These are phyloP conservation scores for Xylaria digitata DNA, from an alignment of 2,329 filamentous ascomycete species.

Conservation along the genomic window DNA sequence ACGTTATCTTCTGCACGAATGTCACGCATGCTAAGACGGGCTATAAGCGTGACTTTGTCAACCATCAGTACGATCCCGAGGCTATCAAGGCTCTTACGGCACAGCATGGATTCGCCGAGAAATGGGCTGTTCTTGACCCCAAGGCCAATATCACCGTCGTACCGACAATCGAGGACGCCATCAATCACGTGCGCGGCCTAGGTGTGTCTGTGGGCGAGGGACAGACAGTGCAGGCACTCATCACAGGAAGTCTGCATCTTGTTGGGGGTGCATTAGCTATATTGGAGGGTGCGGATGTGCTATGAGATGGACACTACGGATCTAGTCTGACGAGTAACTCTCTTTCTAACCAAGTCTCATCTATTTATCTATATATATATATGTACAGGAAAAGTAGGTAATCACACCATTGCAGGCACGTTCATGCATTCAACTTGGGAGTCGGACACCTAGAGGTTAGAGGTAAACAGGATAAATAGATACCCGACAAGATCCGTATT, in stretches of 20 bases:
- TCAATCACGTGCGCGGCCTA: constrained; percentile 59
- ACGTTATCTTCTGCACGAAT: constrained; percentile 87
- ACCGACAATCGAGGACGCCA: constrained; percentile 66
- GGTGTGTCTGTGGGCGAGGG: constrained; percentile 48
- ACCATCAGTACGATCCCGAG: constrained; percentile 63
- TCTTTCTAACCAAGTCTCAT: not conserved
- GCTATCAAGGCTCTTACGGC: constrained; percentile 64
- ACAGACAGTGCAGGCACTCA: constrained; percentile 59
- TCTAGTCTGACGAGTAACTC: not conserved
- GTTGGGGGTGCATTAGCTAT: constrained; percentile 66
- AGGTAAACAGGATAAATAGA: constrained; percentile 30
- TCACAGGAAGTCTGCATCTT: constrained; percentile 73
- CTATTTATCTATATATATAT: not conserved
- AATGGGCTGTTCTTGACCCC: constrained; percentile 62
- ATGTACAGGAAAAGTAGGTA: constrained; percentile 1
- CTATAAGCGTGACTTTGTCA: constrained; percentile 69
- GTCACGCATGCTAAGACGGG: constrained; percentile 64
- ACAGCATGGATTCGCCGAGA: constrained; percentile 64
- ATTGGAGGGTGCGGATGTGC: constrained; percentile 59
- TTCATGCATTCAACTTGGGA: constrained; percentile 34
- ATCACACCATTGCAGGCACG: not conserved
- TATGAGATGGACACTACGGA: constrained; percentile 45
- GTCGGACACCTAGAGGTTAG: constrained; percentile 25
- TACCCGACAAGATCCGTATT: constrained; percentile 30
- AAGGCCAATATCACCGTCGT: constrained; percentile 58